Percentiles rank a stretch among this genome's conserved stretches.
phyloP scores from a whole-genome alignment of 306 rosid genomes.

The Cucurbita maxima region DNA sequence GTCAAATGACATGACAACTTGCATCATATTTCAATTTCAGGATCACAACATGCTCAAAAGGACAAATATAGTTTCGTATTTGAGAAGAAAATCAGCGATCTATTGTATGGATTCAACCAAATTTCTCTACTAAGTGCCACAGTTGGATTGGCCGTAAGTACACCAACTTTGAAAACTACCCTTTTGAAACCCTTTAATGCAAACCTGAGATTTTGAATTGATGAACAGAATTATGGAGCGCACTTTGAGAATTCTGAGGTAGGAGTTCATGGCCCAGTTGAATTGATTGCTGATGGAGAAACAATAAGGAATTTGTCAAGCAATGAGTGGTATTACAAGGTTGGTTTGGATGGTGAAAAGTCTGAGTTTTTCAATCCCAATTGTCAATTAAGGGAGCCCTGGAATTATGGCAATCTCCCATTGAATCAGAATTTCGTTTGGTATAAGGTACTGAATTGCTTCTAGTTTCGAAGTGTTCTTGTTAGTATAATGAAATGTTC shows the following conservation, averaged over 20 bases:
- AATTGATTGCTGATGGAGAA: constrained; percentile 25
- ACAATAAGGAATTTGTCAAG: constrained; percentile 22
- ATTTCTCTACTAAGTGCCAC: constrained; percentile 16
- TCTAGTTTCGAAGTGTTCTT: neutral
- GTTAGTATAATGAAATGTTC: too few species aligned
- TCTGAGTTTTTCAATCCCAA: constrained; percentile 5
- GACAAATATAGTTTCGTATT: constrained; percentile 9
- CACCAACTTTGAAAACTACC: neutral
- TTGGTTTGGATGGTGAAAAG: constrained; percentile 34
- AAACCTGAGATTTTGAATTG: neutral
- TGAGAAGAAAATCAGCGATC: neutral
- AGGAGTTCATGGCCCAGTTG: constrained; percentile 34
- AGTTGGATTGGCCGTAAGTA: constrained; percentile 25
- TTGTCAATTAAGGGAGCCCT: constrained; percentile 1
- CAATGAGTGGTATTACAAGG: constrained; percentile 35
- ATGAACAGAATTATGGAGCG: constrained; percentile 25
- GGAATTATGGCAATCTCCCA: constrained; percentile 19
- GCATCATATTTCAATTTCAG: neutral
- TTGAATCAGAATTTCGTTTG: constrained; percentile 27
- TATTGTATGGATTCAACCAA: constrained; percentile 18
- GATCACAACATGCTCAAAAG: constrained; percentile 16
- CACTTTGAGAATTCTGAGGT: constrained; percentile 17
- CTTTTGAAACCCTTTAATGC: neutral
- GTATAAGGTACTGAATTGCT: constrained; percentile 15
- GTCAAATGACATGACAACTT: neutral